Base-by-base conservation (phyloP, 805 yeast species). In the Yarrowia keelungensis region DNA sequence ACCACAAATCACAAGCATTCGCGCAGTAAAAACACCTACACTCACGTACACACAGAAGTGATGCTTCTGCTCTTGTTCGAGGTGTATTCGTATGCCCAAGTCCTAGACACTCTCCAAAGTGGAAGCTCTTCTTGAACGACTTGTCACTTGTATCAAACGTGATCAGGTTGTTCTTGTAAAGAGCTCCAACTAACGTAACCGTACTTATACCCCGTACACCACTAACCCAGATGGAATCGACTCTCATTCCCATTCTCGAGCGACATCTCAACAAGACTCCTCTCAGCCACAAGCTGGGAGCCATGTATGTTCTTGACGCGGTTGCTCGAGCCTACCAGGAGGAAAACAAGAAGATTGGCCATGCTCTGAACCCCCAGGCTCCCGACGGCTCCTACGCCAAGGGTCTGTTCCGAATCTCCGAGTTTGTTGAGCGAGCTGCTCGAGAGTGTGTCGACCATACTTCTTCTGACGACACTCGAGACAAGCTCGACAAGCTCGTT, bases 221-320 rank as follows among this genome's bases (percentile, higher is more conserved):
- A 41, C 65, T 59, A 62, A 47, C 73, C 26, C 74, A 80, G 75
- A 78, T 80, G 41, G 89, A 86, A 75, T 81, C 89, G 35, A 82
- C 83, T 71, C 78, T 90, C 67, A 83, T 89, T 59, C 83, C 86
- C 61, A 81, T 83, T 71, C 82, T 91, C 72, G 84, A 84, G 75
- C 82, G 87, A 65, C 86, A 89, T 78, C 86, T 93, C 80, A 89
- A 87, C 79, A 84, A 86, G 69, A 85, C 91, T 19, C 90, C 94
- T 39, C 83, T 87, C 26, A 79, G 93, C 61, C 96, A 94, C 79
- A 95, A 93, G 80, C 84, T 95, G 72, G 98, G 98, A 69, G 87
- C 92, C 58, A 81, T 95, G 76, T 95, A 95, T 78, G 93, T 92
- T 71, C 87, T 94, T 71, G 99, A 95, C 79, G 91, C 98, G 35